Base-by-base conservation (phyloP, 2,329 filamentous ascomycete species). In the Shiraia sp. region DNA sequence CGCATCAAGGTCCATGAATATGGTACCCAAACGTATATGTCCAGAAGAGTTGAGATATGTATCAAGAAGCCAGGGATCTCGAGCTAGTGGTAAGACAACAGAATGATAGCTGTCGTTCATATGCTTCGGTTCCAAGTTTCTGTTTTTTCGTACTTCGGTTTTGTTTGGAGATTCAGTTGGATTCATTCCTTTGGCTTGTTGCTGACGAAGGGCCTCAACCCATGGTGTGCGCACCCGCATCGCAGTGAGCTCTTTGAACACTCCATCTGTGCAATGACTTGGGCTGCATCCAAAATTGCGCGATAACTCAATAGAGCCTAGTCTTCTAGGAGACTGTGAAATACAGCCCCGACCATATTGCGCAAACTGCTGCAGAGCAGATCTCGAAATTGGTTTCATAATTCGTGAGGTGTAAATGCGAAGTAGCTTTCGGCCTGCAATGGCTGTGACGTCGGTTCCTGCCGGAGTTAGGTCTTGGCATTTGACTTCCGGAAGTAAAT, bases 1-100 rank as follows among this genome's bases (percentile, higher is more conserved):
- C 0, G 87, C 87, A 68, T 91, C 87, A 2, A 91, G 77, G 49
- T 91, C 87, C 86, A 90, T 90, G 47, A 91, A 81, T 12, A 91
- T 72, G 0, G 86, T 83, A 0, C 87, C 87, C 6, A 90, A 75
- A 38, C 75, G 77, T 53, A 91, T 86, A 54, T 89, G 85, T 0
- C 87, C 87, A 0, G 82, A 83, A 1, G 86, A 79, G 67, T 90
- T 90, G 59, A 89, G 80, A 60, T 91, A 91, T 0, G 83, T 86
- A 62, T 91, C 87, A 9, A 87, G 77, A 10, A 91, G 73, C 85
- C 85, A 90, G 36, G 86, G 85, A 60, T 90, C 87, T 58, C 81
- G 83, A 5, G 81, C 85, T 8, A 90, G 73, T 6, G 86, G 86
- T 19, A 90, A 72, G 12, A 87, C 80, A 32, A 87, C 80, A 41